Evolutionary conservation across 2,329 filamentous ascomycete species (phyloP).

Genomic region (Passalora sequoiae): DNA sequence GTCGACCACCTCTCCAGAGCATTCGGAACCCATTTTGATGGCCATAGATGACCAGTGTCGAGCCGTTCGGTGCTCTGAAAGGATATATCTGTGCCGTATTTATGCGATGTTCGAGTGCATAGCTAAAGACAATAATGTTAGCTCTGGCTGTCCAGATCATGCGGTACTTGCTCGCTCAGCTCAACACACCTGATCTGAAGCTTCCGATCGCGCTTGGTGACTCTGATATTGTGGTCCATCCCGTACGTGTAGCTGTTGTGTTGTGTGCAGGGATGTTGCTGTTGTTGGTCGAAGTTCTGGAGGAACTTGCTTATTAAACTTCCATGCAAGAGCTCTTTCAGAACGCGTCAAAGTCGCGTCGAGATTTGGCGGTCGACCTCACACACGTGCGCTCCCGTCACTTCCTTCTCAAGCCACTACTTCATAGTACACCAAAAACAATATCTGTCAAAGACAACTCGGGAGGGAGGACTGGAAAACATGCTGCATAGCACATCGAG

Average conservation of each 20-base stretch:
- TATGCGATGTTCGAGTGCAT: constrained; percentile 55
- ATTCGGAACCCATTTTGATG: constrained; percentile 55
- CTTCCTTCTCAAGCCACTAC: too few species aligned
- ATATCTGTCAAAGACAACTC: not conserved
- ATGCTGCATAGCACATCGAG: constrained; percentile 12
- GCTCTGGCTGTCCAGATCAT: constrained; percentile 7
- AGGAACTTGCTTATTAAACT: too few species aligned
- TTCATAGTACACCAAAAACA: too few species aligned
- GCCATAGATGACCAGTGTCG: constrained; percentile 56
- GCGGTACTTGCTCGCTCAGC: too few species aligned
- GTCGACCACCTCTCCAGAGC: constrained; percentile 55
- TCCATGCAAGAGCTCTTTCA: too few species aligned
- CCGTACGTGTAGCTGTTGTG: constrained; percentile 2
- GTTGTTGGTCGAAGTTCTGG: constrained; percentile 6
- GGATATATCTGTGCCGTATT: constrained; percentile 55
- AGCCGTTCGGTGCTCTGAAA: constrained; percentile 55
- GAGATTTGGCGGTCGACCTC: too few species aligned
- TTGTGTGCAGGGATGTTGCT: not conserved
- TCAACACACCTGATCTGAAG: constrained; percentile 31
- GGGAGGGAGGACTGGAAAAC: constrained; percentile 8
- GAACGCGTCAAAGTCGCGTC: too few species aligned
- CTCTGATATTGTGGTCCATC: constrained; percentile 19
- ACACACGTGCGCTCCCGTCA: too few species aligned
- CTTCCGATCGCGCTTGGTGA: constrained; percentile 30
- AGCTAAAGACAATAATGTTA: constrained; percentile 40